Evolutionary conservation across 23 red algal species (phyloP), one percentile per base, ranked within the genome.

Genomic region (Cyanidioschyzon merolae): DNA sequence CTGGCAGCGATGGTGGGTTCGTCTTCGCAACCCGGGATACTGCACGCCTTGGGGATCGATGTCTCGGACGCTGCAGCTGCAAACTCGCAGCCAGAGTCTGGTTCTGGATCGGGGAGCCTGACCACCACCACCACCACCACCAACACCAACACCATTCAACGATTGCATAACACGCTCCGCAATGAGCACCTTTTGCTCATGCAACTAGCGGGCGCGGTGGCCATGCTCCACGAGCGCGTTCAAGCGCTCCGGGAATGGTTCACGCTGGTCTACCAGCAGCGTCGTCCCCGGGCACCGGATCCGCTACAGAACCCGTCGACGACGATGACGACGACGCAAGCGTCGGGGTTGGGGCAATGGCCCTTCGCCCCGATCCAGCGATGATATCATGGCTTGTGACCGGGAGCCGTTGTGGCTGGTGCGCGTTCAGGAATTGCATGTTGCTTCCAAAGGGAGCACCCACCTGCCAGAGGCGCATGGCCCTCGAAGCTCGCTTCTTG

Each of bases 121-220:
- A 21, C 45, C 45, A 7, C 12, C 21, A 7, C 12, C 45, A 21
- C 7, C 45, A 54, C 45, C 45, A 54, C n/a, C n/a, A 21, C 45
- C 45, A 7, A 21, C 21, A 7, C 12, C 45, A 21, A 54, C 45
- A 54, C 45, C 45, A 54, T 54, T 21, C 45, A 54, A 54, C 45
- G 45, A 54, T 7, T 21, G 45, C 45, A 54, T 15, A 54, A 54
- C 21, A 27, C 30, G 16, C 32, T 71, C 12, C 63, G 29, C 63
- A 71, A 71, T 27, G 63, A 71, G 63, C 32, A 71, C 63, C 2
- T 27, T 7, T 25, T 35, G 63, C 63, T 71, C n/a, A 71, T 71
- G 29, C 21, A 35, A 25, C n/a, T 71, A 3, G 63, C 63, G 2
- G 63, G 63, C 12, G 2, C n/a, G 7, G 32, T 71, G n/a, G 63